Conservation (phyloP, 2,329 filamentous ascomycete genomes). For the Bertia moriformis region DNA sequence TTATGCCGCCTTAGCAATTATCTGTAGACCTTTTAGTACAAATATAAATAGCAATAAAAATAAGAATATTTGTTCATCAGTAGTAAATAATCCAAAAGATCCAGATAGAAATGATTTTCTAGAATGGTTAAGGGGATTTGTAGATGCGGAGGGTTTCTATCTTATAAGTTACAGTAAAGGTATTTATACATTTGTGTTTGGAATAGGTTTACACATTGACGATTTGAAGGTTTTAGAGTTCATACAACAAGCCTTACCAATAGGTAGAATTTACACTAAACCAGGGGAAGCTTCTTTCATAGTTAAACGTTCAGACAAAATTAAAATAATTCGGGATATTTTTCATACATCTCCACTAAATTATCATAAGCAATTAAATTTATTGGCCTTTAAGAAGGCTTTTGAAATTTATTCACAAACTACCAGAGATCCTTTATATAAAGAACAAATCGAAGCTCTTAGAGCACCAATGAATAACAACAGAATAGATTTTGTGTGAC, state of each 20-base stretch:
- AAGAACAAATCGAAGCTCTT: neutral
- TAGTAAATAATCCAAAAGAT: too few species aligned
- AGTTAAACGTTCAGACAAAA: neutral
- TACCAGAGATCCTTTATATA: neutral
- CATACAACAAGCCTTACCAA: neutral
- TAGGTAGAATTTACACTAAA: neutral
- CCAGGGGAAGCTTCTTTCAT: neutral
- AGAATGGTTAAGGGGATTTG: constrained; percentile 3
- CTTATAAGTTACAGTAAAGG: constrained; percentile 2
- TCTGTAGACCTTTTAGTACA: too few species aligned
- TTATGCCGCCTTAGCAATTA: too few species aligned
- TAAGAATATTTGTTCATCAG: too few species aligned
- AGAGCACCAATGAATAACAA: neutral
- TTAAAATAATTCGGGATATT: neutral
- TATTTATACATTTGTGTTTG: constrained; percentile 1
- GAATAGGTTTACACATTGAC: neutral
- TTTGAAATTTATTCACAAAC: neutral
- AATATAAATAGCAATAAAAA: too few species aligned
- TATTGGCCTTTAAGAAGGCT: neutral
- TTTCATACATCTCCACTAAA: neutral
- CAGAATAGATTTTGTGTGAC: constrained; percentile 2
- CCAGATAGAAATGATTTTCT: too few species aligned
- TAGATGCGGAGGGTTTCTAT: constrained; percentile 3
- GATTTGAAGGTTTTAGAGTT: neutral
- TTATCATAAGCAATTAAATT: neutral